phyloP scores from a whole-genome alignment of 2,329 filamentous ascomycete species.

The Septoria linicola region DNA sequence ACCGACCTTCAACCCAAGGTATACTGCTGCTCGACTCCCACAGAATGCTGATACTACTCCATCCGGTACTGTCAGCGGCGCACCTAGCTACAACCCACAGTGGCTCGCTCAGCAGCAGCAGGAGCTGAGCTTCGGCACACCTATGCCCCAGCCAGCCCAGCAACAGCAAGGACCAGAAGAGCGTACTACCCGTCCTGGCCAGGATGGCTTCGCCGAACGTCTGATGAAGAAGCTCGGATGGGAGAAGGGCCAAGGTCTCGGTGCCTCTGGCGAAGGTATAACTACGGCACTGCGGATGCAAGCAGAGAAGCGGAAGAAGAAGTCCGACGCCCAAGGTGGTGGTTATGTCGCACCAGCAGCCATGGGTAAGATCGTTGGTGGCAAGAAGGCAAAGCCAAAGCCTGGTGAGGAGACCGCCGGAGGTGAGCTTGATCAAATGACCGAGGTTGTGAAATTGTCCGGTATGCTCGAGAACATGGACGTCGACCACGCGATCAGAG shows the following conservation, averaged over 20 bases:
- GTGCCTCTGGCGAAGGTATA: conserved; percentile 79
- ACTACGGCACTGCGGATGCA: conserved; percentile 78
- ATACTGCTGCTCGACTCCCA: conserved; percentile 1
- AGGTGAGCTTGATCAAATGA: conserved; percentile 55
- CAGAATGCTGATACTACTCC: no score
- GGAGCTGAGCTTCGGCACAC: background rate
- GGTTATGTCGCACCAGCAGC: conserved; percentile 68
- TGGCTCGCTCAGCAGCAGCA: conserved; percentile 19
- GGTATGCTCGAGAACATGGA: conserved; percentile 88
- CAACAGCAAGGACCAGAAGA: conserved; percentile 39
- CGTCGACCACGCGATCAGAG: conserved; percentile 71
- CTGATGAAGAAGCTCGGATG: conserved; percentile 94
- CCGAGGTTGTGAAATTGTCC: conserved; percentile 75
- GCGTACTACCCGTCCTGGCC: conserved; percentile 69
- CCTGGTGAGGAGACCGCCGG: conserved; percentile 18
- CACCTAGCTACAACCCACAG: conserved; percentile 22
- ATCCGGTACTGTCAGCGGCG: conserved; percentile 7
- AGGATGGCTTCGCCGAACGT: conserved; percentile 80
- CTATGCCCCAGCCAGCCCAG: background rate
- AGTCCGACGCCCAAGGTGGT: conserved; percentile 73
- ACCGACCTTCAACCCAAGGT: conserved; percentile 23
- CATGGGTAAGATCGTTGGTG: conserved; percentile 78
- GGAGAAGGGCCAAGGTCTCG: conserved; percentile 82
- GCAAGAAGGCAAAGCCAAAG: conserved; percentile 55
- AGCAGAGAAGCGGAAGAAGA: conserved; percentile 81